Evolutionary conservation across 2,329 filamentous ascomycete genomes (phyloP).

Genomic region (Colletotrichum spaethianum): DNA sequence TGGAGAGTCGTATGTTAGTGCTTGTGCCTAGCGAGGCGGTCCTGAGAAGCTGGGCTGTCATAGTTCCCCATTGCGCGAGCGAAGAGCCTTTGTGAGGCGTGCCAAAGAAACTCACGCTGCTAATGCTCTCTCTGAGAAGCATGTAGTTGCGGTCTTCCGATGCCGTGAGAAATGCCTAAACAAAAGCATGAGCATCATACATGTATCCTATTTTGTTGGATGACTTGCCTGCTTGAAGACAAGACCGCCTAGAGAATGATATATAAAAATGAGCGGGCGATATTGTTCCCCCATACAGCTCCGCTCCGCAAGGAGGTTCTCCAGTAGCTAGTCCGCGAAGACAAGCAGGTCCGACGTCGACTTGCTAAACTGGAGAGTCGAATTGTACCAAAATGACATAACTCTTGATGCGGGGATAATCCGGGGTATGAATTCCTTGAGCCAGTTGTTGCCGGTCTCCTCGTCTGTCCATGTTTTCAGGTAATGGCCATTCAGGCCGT

Average conservation of each 20-base stretch:
- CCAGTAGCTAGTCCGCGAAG: slow-evolving; percentile 15
- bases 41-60: neutral
- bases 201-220: neutral
- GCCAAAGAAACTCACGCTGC: slow-evolving; percentile 46
- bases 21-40: neutral
- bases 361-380: slow-evolving; percentile 24
- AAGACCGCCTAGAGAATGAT: slow-evolving; percentile 5
- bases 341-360: slow-evolving; percentile 13
- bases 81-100: slow-evolving; percentile 22
- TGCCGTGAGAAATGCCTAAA: slow-evolving; percentile 6
- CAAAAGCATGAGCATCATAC: neutral
- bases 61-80: neutral
- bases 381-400: slow-evolving; percentile 18
- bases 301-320: slow-evolving; percentile 1
- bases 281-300: neutral
- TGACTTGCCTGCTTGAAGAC: slow-evolving; percentile 12
- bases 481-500: slow-evolving; percentile 21
- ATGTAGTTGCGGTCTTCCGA: neutral
- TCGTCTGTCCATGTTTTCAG: slow-evolving; percentile 21
- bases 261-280: slow-evolving; percentile 21
- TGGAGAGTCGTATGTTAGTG: slow-evolving; percentile 3
- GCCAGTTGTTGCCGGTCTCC: slow-evolving; percentile 11
- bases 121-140: neutral
- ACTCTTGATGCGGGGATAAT: neutral
- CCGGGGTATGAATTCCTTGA: neutral